Conservation (phyloP, 2,329 filamentous ascomycete species). For the Penicillium sp. region DNA sequence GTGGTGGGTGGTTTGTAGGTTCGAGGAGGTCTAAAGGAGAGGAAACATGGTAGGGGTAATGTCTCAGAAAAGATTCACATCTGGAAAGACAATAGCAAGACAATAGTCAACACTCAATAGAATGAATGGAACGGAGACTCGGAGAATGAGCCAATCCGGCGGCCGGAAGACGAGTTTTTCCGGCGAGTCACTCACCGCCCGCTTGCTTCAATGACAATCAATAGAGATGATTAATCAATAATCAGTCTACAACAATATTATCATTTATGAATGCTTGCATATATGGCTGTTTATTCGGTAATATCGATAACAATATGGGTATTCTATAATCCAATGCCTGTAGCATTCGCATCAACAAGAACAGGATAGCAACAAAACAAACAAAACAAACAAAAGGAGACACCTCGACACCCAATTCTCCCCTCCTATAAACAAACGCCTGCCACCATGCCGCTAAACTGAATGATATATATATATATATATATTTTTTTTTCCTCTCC, state of each 20-base stretch:
- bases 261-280: neutral
- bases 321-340: slow-evolving; percentile 14
- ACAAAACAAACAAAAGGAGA: slow-evolving; percentile 12
- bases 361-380: slow-evolving; percentile 15
- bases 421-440: slow-evolving; percentile 16
- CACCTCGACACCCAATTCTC: slow-evolving; percentile 13
- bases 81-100: neutral
- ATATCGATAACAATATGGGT: slow-evolving; percentile 7
- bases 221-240: neutral
- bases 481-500: neutral
- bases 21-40: neutral
- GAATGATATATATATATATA: neutral
- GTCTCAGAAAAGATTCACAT: neutral
- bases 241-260: neutral
- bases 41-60: neutral
- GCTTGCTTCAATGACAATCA: neutral
- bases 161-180: slow-evolving; percentile 1
- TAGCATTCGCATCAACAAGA: slow-evolving; percentile 17
- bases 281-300: neutral
- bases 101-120: neutral
- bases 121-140: slow-evolving; percentile 5
- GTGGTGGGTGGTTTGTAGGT: neutral
- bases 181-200: neutral
- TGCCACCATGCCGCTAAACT: slow-evolving; percentile 12
- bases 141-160: slow-evolving; percentile 7